phyloP scores from a whole-genome alignment of 2,329 filamentous ascomycete species.

The Botrytis fragariae region DNA sequence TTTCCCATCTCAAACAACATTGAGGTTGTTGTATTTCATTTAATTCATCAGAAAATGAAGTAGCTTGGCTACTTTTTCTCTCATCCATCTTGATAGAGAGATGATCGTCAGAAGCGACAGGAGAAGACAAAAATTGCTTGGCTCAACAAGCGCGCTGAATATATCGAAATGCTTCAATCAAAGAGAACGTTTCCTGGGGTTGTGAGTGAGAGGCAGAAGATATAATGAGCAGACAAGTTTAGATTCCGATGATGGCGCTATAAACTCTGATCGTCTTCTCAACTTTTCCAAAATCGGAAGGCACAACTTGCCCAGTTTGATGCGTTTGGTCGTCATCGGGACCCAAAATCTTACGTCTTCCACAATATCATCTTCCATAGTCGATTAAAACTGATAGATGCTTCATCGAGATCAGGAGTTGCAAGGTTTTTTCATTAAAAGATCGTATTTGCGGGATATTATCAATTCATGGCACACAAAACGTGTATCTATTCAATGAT shows the following conservation, averaged over 20 bases:
- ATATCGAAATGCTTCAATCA: neutral
- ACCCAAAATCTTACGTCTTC: neutral
- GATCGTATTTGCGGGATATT: constrained; percentile 1
- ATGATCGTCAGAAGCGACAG: neutral
- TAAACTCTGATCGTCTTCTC: neutral
- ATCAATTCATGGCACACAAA: neutral
- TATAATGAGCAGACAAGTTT: neutral
- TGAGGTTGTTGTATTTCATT: neutral
- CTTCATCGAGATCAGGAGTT: neutral
- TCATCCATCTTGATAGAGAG: neutral
- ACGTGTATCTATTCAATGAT: neutral
- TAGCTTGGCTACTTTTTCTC: neutral
- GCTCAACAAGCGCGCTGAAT: neutral
- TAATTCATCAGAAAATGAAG: neutral
- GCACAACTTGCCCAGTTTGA: neutral
- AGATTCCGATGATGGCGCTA: neutral
- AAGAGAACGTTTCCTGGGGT: neutral
- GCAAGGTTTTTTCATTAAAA: neutral
- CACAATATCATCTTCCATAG: neutral
- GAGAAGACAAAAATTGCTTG: neutral
- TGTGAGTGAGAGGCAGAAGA: neutral
- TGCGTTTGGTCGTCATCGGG: neutral
- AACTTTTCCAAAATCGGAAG: neutral
- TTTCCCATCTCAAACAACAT: constrained; percentile 13
- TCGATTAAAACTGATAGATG: neutral